A percentile compares a stretch with the other conserved stretches of the same genome.
Evolutionary conservation across 164 flowering plant genomes (phyloP).

Genomic region (Santalum album): DNA sequence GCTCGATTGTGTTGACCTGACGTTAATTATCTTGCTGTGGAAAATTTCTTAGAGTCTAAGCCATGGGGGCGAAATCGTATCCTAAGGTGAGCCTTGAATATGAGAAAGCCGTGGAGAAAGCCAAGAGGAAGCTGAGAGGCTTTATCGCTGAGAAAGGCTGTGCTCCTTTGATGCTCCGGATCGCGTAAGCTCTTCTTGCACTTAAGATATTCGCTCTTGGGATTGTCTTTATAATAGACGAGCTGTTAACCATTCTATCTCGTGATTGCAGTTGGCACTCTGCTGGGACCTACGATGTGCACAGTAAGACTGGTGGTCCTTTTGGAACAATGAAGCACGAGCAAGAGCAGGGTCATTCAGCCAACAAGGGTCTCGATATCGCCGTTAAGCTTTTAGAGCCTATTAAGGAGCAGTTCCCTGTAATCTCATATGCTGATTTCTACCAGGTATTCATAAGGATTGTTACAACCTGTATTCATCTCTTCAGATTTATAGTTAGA

Average conservation of each 20-base stretch:
- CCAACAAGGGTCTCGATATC: slow-evolving; percentile 2
- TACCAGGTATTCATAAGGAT: slow-evolving; percentile 2
- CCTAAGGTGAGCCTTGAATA: neutral
- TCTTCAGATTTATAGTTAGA: too few relatives aligned
- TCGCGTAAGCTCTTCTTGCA: neutral
- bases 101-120: neutral
- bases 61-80: too few relatives aligned
- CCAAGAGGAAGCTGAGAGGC: neutral
- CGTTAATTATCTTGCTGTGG: too few relatives aligned
- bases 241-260: too few relatives aligned
- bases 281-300: slow-evolving; percentile 1
- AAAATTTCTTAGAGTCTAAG: too few relatives aligned
- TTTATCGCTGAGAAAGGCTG: neutral
- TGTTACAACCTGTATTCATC: too few relatives aligned
- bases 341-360: neutral
- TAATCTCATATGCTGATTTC: slow-evolving; percentile 1
- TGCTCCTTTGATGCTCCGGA: too few relatives aligned
- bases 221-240: too few relatives aligned
- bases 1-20: too few relatives aligned
- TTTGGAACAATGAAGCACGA: neutral
- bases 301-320: neutral
- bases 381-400: neutral
- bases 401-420: neutral
- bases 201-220: too few relatives aligned
- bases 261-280: slow-evolving; percentile 2